These are phyloP conservation scores for Hamamelis virginiana DNA, from an alignment of 164 flowering plant genomes.

Conservation along the genomic window DNA sequence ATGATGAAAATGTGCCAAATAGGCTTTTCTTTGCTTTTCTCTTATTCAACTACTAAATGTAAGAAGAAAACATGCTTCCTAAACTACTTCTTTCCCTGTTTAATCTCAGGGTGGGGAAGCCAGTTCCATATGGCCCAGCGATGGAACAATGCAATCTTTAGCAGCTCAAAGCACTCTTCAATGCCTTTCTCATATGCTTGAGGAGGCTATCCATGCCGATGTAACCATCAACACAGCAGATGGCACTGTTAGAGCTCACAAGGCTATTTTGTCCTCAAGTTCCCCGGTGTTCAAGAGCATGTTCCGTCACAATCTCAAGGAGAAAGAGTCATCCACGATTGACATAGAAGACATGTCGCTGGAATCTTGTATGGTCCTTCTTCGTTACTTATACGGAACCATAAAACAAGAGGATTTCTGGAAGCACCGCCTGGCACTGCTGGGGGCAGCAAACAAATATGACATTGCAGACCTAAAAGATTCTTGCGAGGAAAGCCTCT, in stretches of 20 bases:
- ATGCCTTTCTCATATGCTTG: slow-evolving; percentile 82
- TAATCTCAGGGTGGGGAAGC: slow-evolving; percentile 66
- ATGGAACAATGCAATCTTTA: slow-evolving; percentile 48
- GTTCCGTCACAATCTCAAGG: slow-evolving; percentile 79
- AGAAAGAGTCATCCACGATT: slow-evolving; percentile 78
- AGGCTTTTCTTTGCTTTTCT: too few species aligned
- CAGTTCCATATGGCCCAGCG: slow-evolving; percentile 67
- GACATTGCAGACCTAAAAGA: slow-evolving; percentile 71
- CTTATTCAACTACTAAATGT: not conserved
- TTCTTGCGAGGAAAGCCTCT: slow-evolving; percentile 79
- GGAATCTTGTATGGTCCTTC: slow-evolving; percentile 72
- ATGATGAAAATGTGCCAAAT: too few species aligned
- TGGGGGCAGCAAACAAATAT: slow-evolving; percentile 90
- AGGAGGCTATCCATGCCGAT: slow-evolving; percentile 76
- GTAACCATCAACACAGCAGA: slow-evolving; percentile 70
- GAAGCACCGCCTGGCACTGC: slow-evolving; percentile 72
- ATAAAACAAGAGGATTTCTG: slow-evolving; percentile 82
- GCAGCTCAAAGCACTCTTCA: slow-evolving; percentile 54
- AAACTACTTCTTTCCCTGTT: not conserved
- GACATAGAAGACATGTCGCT: slow-evolving; percentile 73
- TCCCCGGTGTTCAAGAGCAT: slow-evolving; percentile 86
- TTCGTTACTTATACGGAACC: slow-evolving; percentile 78
- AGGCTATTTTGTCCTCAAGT: slow-evolving; percentile 74
- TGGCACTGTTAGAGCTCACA: slow-evolving; percentile 76
- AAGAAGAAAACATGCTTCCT: not conserved